Evolutionary conservation across 441 rosid species (phyloP), one percentile per base, ranked within the genome.

Genomic region (Brassica hybrid): DNA sequence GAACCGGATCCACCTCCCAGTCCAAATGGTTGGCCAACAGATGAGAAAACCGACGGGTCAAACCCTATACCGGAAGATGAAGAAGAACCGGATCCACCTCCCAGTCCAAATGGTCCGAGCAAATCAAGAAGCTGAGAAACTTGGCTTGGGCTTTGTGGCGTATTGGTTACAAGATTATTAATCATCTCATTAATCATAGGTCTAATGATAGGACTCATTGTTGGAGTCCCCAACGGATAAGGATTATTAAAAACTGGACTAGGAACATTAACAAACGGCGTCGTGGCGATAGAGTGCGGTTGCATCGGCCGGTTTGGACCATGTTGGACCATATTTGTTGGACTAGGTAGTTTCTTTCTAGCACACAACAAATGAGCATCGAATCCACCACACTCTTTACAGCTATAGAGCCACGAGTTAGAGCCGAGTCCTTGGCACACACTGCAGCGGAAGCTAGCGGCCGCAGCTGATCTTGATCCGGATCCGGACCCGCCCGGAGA

Each of bases 281-380:
- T 45, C 16, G n/a, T n/a, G n/a, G n/a, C n/a, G n/a, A n/a, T n/a
- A n/a, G n/a, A n/a, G n/a, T 48, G 63, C 17, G 63, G 74, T 61
- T 67, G 73, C 18, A n/a, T 19, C 63, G 4, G n/a, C n/a, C n/a
- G 17, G 74, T 48, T 68, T n/a, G 5, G 23, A 18, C 12, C 68
- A 61, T n/a, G n/a, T n/a, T n/a, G n/a, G n/a, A n/a, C n/a, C n/a
- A n/a, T n/a, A n/a, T n/a, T n/a, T n/a, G n/a, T n/a, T n/a, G 80
- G 59, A 54, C 2, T 19, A 71, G 75, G 13, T 56, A 56, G 27
- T 18, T 76, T 62, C 67, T 77, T 32, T n/a, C 58, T 68, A 59
- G 84, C 83, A 34, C 89, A 88, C 8, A 43, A 50, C 72, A 83
- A 36, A 77, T 83, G 87, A 78, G 82, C 86, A 70, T 86, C 83